Base-by-base conservation (phyloP, 2,329 filamentous ascomycete species). In the Cyphellophora attinorum region DNA sequence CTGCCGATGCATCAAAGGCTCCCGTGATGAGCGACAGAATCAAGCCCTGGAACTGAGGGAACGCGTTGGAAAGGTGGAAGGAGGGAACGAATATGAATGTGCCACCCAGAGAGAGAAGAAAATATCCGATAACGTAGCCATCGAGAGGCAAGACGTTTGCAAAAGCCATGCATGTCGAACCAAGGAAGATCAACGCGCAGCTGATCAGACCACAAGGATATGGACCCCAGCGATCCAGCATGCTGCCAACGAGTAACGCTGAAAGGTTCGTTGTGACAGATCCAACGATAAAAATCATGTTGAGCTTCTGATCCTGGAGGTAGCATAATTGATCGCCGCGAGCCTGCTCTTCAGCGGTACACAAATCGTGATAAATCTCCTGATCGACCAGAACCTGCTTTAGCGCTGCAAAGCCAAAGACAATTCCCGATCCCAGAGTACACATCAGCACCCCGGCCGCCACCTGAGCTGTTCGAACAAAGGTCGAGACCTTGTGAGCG, bases 251-350 rank as follows among this genome's bases (percentile, higher is more conserved):
- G 2, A 85, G 82, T 2, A 94, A 68, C 21, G 86, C 85, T 28
- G 79, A 83, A 12, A 93, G 79, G 50, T 94, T 94, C 29, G 86
- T 91, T 6, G 76, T 81, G 3, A 93, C 86, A 15, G 85, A 86
- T 16, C 86, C 85, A 23, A 86, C 72, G 6, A 85, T 91, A 65
- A 94, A 94, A 80, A 93, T 93, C 49, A 93, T 64, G 54, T 94
- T 94, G 38, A 94, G 69, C 44, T 60, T 55, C 35, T 74, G 53
- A 43, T 71, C 70, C 47, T 78, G 73, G 39, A 68, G 62, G 43
- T 67, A 70, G 51, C 73, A 77, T 14, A 73, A 65, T 39, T 60
- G 56, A 0, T 69, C 62, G 19, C 57, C 58, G 3, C 61, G 51
- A 5, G 65, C 53, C 15, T 72, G 44, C 50, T 70, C 68, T 33